Base-by-base conservation (phyloP, 108 stramenopile genomes). In the Nannochloropsis gaditana region DNA sequence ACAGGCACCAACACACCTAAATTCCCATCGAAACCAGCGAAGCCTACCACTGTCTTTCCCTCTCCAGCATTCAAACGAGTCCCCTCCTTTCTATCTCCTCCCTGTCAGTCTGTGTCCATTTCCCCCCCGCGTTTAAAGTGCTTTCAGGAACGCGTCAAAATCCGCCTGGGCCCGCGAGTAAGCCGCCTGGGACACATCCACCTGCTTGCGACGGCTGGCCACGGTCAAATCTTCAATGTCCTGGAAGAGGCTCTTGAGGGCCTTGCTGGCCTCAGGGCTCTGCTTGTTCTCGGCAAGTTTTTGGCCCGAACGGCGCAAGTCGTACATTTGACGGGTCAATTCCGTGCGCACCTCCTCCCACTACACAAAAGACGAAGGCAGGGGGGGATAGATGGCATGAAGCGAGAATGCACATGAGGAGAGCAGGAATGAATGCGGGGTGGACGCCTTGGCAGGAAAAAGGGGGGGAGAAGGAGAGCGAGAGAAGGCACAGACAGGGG, bases 251-350 rank as follows among this genome's bases (percentile, higher is more conserved):
- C 19, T n/a, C 59, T 73, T 73, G 59, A 73, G 59, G 59, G 59
- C 59, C 59, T 73, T 73, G 59, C 19, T n/a, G 19, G 59, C 59
- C 59, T 73, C 59, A n/a, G 59, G 59, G 59, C 59, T 73, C 59
- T 73, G 59, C 59, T 73, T 73, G 59, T 73, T 73, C 59, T 73
- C 59, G 8, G 59, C 59, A 4, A 73, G 59, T n/a, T 73, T 73
- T n/a, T n/a, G 19, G 6, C 59, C 59, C 2, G 59, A 15, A 6
- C 59, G 59, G 59, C 59, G 59, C 59, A 73, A n/a, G 59, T 73
- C 59, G 59, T 73, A 73, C 59, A 73, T 73, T n/a, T 73, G 59
- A n/a, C 59, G 59, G 59, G 59, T 73, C 59, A 73, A n/a, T n/a
- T 73, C 59, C 4, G 59, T 73, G 59, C 59, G 59, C 59, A 73